Percentiles rank a stretch among this genome's conserved stretches.
phyloP scores from a whole-genome alignment of 108 stramenopile species.

The Skeletonema grethae region DNA sequence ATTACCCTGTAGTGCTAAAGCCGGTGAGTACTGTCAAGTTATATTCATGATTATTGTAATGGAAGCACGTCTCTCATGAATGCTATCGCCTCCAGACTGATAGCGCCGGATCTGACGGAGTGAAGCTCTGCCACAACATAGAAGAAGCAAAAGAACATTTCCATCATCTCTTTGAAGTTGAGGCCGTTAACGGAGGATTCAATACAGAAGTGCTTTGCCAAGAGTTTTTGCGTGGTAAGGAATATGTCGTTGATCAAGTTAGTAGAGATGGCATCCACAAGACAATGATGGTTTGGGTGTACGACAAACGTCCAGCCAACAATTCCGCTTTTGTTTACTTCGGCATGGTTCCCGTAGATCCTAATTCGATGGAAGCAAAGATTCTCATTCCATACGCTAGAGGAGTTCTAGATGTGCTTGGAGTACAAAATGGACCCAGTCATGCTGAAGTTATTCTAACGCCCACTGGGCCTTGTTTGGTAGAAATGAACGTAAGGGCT shows the following conservation, averaged over 20 bases:
- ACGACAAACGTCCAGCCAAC: slow-evolving; percentile 87
- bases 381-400: slow-evolving; percentile 82
- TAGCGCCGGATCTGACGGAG: slow-evolving; percentile 68
- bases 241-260: slow-evolving; percentile 57
- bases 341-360: slow-evolving; percentile 75
- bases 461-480: slow-evolving; percentile 81
- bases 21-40: slow-evolving; percentile 12
- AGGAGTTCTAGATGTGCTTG: slow-evolving; percentile 77
- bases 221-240: slow-evolving; percentile 79
- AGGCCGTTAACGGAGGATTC: slow-evolving; percentile 35
- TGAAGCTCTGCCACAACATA: slow-evolving; percentile 42
- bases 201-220: slow-evolving; percentile 69
- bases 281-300: slow-evolving; percentile 84
- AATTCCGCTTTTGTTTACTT: slow-evolving; percentile 87
- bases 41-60: too few species aligned
- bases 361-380: slow-evolving; percentile 73
- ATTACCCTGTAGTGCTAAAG: slow-evolving; percentile 52
- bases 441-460: slow-evolving; percentile 84
- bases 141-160: slow-evolving; percentile 62
- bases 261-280: slow-evolving; percentile 87
- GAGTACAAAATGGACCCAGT: slow-evolving; percentile 63
- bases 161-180: slow-evolving; percentile 49
- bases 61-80: too few species aligned
- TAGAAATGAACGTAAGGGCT: slow-evolving; percentile 80
- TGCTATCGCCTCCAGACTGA: slow-evolving; percentile 14